These are phyloP conservation scores for Russula olivacea DNA, from an alignment of 768 basidiomycete genomes.

Conservation along the genomic window DNA sequence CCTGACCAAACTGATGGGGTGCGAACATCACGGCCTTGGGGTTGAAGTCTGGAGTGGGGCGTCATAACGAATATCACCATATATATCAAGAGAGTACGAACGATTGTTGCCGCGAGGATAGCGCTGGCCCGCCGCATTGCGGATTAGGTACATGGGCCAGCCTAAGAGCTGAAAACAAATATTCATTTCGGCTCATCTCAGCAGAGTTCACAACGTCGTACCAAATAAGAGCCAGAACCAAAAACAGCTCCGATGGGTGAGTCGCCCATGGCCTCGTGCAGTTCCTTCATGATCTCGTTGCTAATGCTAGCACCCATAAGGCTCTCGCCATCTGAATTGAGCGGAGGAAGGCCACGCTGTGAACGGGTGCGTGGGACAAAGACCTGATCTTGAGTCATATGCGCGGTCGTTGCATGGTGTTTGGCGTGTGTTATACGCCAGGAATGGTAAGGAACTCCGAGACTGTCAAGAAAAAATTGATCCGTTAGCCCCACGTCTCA, in stretches of 20 bases:
- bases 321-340: slow-evolving; percentile 66
- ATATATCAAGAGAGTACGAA: slow-evolving; percentile 35
- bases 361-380: slow-evolving; percentile 90
- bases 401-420: slow-evolving; percentile 92
- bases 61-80: neutral
- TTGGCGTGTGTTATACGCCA: slow-evolving; percentile 94
- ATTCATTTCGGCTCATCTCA: neutral
- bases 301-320: slow-evolving; percentile 57
- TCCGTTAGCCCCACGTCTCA: slow-evolving; percentile 5
- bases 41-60: slow-evolving; percentile 53
- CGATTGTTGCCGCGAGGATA: slow-evolving; percentile 80
- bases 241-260: slow-evolving; percentile 71
- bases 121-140: slow-evolving; percentile 82
- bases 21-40: slow-evolving; percentile 76
- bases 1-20: slow-evolving; percentile 68
- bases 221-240: slow-evolving; percentile 53
- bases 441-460: slow-evolving; percentile 94
- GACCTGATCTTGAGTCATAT: slow-evolving; percentile 93
- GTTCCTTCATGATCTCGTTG: slow-evolving; percentile 60
- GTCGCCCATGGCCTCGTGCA: slow-evolving; percentile 86
- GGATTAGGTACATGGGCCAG: slow-evolving; percentile 78
- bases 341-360: slow-evolving; percentile 53
- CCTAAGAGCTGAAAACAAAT: slow-evolving; percentile 52
- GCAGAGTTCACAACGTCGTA: slow-evolving; percentile 28
- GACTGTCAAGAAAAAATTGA: slow-evolving; percentile 37